Evolutionary conservation across 805 yeast species (phyloP).

Genomic region (Tetrapisispora taiwanensis): DNA sequence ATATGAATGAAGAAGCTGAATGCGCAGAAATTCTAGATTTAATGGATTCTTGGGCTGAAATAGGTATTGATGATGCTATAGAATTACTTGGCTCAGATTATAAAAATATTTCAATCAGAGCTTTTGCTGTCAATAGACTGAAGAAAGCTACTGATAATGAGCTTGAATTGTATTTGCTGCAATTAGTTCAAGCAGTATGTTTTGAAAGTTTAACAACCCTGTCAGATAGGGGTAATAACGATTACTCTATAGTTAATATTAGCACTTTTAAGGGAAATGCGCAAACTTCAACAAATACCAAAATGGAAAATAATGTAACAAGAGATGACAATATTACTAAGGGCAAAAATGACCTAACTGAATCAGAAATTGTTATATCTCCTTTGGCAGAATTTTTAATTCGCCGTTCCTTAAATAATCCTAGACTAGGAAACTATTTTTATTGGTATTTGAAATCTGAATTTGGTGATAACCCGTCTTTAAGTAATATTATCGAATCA

Average conservation of each 20-base stretch:
- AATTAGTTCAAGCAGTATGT: slow-evolving; percentile 82
- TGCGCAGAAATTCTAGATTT: slow-evolving; percentile 68
- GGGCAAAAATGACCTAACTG: background rate
- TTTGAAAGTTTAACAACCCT: slow-evolving; percentile 43
- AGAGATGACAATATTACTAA: background rate
- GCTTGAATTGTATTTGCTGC: slow-evolving; percentile 69
- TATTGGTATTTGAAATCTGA: slow-evolving; percentile 92
- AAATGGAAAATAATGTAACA: background rate
- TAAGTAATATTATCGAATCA: slow-evolving; percentile 39
- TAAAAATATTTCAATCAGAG: slow-evolving; percentile 60
- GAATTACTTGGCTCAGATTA: slow-evolving; percentile 77
- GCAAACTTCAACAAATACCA: background rate
- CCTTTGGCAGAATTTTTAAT: slow-evolving; percentile 70
- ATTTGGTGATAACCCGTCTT: slow-evolving; percentile 52
- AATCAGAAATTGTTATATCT: slow-evolving; percentile 30
- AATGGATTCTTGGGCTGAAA: slow-evolving; percentile 59
- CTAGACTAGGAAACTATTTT: slow-evolving; percentile 65
- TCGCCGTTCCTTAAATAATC: slow-evolving; percentile 55
- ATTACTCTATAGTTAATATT: slow-evolving; percentile 33
- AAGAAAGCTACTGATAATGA: slow-evolving; percentile 72
- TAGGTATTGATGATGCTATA: slow-evolving; percentile 74
- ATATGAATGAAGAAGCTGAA: slow-evolving; percentile 81
- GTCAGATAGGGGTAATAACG: slow-evolving; percentile 25
- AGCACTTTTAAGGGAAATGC: slow-evolving; percentile 1
- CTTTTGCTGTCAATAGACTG: slow-evolving; percentile 80